Evolutionary conservation across 2,329 filamentous ascomycete genomes (phyloP), one percentile per base, ranked within the genome.

Genomic region (Chaetomium strumarium): DNA sequence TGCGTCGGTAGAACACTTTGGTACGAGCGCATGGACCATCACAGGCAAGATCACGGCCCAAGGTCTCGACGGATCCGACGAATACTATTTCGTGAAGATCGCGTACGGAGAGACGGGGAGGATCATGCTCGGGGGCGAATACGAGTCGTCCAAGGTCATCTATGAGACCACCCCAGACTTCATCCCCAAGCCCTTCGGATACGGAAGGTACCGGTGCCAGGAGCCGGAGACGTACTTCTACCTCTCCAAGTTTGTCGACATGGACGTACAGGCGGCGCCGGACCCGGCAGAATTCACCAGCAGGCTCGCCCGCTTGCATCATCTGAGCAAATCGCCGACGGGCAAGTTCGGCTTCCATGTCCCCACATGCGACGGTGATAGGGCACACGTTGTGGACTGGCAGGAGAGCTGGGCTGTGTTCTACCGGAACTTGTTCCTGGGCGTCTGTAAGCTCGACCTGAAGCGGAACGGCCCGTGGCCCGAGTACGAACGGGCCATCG

Each of bases 271-370:
- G 24, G 45, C 42, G 1, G 53, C 57, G 1, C 60, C 62, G 0
- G 55, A 63, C 37, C 57, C 61, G 1, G 45, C 24, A 2, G 37
- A 52, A 19, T 55, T 64, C 10, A 56, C 52, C 2, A 14, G 48
- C 10, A 53, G 49, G 14, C 53, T 65, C 1, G 63, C 63, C 1
- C 51, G 55, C 2, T 14, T 65, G 36, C 63, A 64, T 47, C 45
- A 47, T 16, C 46, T 39, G 9, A 63, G 47, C 40, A 20, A 13
- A 10, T 62, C 63, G 9, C 62, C 62, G 5, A 63, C 52, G 7
- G 61, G 67, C 1, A 66, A 66, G 51, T 72, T 73, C 47, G 71
- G 69, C 0, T 72, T 70, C 49, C 64, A 65, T 33, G 52, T 66
- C 14, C 59, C 56, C 1, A 72, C 69, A 1, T 70, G 63, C 17